Evolutionary conservation across 2,329 filamentous ascomycete genomes (phyloP), one percentile per base, ranked within the genome.

Genomic region (Fusarium stilboides): DNA sequence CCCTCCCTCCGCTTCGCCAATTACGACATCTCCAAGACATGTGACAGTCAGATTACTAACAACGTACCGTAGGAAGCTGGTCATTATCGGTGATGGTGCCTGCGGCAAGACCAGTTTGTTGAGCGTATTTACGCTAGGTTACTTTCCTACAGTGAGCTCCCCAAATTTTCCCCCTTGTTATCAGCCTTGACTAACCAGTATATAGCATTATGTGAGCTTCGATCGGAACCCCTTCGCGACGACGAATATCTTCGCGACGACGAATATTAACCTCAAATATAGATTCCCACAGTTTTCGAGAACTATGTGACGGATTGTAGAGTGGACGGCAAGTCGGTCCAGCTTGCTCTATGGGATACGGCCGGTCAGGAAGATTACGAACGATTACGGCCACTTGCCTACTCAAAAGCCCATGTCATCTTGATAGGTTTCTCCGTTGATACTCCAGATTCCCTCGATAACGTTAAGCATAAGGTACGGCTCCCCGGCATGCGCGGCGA

Each of bases 271-370:
- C 68, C n/a, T 39, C 17, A 26, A 28, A 64, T 59, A 42, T 31
- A 80, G 91, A 94, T 97, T 52, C 96, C 96, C 2, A 99, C 96
- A 46, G 96, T 99, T 37, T 99, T 99, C 81, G 96, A 99, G 79
- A 99, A 99, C 84, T 99, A 99, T 77, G 96, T 99, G 70, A 99
- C 96, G 74, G 96, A 99, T 83, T 99, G 96, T 82, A 89, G 95
- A 83, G 96, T 99, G 64, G 96, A 99, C 79, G 96, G 96, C 77
- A 97, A 97, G 80, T 97, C 94, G n/a, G 96, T 99, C 39, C 96
- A 99, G 83, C 87, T 99, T 69, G 96, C 96, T 52, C 85, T 99
- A 75, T 99, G 96, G 96, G 96, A 99, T 89, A 99, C 96, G n/a
- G 96, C 96, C 52, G 96, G 96, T 64, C 96, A 99, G 81, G 96